Base-by-base conservation (phyloP, 306 rosid species). In the Inga laurina region DNA sequence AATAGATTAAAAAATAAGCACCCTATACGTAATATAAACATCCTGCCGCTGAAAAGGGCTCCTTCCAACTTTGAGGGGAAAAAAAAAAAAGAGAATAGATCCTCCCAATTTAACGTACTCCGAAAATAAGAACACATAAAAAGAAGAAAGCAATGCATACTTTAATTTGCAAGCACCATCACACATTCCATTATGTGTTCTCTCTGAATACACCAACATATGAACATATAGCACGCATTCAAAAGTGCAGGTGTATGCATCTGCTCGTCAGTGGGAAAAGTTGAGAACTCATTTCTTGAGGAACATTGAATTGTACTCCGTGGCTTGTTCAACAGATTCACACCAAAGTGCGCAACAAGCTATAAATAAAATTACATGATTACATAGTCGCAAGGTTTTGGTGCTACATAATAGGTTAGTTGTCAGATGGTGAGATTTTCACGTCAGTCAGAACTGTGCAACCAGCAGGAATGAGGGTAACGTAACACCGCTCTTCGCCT, bases 391-490 rank as follows among this genome's bases (percentile, higher is more conserved):
- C 72, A 30, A 70, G 82, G 57, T 75, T 78, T 68, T 71, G 66
- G 81, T 15, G 37, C 78, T 78, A 73, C 85, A 88, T 59, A 79
- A 66, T 30, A 81, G 78, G 89, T 88, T 80, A 85, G 91, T 52
- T 52, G 87, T 88, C 69, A 72, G 75, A 78, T 9, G 35, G 72
- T 21, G 81, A 88, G 84, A 74, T 68, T 81, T 81, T 86, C 83
- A 83, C 76, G 67, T 76, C 75, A 76, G 72, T 85, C 88, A 85
- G 89, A 78, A 88, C 84, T 72, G 84, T 84, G 86, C 90, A 91
- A 82, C 88, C 85, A 82, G 84, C 84, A 83, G 84, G 82, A 78
- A 81, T 46, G 82, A 86, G 74, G 79, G 80, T 21, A 37, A 68
- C 32, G 30, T 27, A 30, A 78, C 82, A 82, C 67, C 73, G 66